Base-by-base conservation (phyloP, 1,284 basidiomycete genomes). In the Polyporus tsugae region DNA sequence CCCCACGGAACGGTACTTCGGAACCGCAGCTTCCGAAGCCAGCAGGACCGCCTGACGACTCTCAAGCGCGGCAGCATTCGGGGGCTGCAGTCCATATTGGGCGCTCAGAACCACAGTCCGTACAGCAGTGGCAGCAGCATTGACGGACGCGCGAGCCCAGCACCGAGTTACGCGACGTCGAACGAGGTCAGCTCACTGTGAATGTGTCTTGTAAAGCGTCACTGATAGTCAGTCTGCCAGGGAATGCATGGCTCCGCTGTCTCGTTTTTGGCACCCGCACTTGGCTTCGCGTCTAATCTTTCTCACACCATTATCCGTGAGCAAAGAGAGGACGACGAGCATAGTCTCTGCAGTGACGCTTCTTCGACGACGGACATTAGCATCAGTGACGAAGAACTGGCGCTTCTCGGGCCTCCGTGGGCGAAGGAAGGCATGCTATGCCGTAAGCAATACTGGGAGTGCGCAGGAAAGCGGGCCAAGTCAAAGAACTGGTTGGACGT, bases 361-460 rank as follows among this genome's bases (percentile, higher is more conserved):
- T 88, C 90, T 7, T 82, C 78, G 59, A 88, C 87, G 22, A 91
- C 90, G 0, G 89, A 86, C 36, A 91, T 94, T 74, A 94, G 93
- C 70, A 93, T 97, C 69, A 90, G 91, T 5, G 97, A 99, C 77
- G 96, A 98, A 77, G 96, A 98, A 80, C 86, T 99, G 13, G 97
- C 97, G 0, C 84, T 99, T 42, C 88, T 98, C 13, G 97, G 97
- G 33, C 91, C 97, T 3, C 97, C 97, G 0, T 99, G 97, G 97
- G 97, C 97, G 0, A 99, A 99, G 80, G 97, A 99, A 80, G 97
- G 97, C 17, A 93, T 97, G 84, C 87, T 99, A 4, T 93, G 91
- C 73, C 91, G 96, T 42, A 99, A 98, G 78, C 93, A 96, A 72
- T 98, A 97, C 79, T 97, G 94, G 91, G 97, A 98, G 77, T 86